Evolutionary conservation across 148 eudicot genomes (phyloP).

Genomic region (Spergularia marina): DNA sequence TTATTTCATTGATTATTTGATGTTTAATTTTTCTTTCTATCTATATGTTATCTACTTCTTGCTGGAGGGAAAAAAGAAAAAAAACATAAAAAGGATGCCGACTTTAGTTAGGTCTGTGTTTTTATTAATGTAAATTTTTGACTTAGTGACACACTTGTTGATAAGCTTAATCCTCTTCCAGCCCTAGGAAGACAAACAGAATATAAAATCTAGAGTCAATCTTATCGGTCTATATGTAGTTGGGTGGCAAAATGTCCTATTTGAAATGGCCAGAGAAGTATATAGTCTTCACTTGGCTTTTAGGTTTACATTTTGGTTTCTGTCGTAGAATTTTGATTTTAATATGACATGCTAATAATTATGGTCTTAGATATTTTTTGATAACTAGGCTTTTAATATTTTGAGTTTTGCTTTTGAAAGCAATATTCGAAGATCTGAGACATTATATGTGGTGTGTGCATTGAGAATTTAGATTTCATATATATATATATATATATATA

Average conservation of each 20-base stretch:
- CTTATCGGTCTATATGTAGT: neutral
- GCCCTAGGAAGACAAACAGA: neutral
- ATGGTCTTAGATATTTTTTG: neutral
- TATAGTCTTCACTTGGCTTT: neutral
- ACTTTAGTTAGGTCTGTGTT: neutral
- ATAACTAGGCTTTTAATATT: neutral
- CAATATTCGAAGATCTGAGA: neutral
- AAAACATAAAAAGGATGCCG: neutral
- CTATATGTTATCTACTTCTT: too few relatives aligned
- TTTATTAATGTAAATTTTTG: neutral
- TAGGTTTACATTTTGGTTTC: too few relatives aligned
- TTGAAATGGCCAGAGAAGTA: neutral
- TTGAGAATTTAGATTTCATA: neutral
- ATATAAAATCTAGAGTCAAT: neutral
- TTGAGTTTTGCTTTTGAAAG: neutral
- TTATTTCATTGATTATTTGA: neutral
- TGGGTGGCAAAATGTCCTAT: neutral
- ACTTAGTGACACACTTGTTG: neutral
- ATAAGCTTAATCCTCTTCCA: neutral
- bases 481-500: neutral
- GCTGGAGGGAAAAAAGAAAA: too few relatives aligned
- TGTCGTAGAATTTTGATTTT: neutral
- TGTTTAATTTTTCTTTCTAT: neutral
- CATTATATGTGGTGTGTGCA: neutral
- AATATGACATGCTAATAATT: neutral